phyloP scores from a whole-genome alignment of 495 filamentous ascomycete genomes.

The Tuber calosporum region DNA sequence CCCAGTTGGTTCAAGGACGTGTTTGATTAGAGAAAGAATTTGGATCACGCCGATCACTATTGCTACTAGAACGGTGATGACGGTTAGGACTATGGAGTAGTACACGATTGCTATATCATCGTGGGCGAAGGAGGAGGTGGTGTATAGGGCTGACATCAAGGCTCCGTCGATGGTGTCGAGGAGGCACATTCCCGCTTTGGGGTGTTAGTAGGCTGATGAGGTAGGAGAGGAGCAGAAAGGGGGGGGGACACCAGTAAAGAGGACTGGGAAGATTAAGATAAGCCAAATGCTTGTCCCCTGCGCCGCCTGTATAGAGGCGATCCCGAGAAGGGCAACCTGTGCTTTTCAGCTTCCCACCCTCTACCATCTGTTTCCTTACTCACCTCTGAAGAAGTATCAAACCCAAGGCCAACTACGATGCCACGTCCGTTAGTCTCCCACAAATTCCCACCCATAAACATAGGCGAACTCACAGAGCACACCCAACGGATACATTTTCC shows the following conservation, averaged over 20 bases:
- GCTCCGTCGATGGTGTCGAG: slow-evolving; percentile 86
- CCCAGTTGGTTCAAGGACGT: slow-evolving; percentile 65
- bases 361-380: background rate
- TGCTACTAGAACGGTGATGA: slow-evolving; percentile 79
- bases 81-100: slow-evolving; percentile 85
- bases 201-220: background rate
- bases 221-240: background rate
- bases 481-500: slow-evolving; percentile 96
- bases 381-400: slow-evolving; percentile 84
- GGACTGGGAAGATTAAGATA: slow-evolving; percentile 81
- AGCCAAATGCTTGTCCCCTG: slow-evolving; percentile 87
- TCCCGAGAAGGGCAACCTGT: slow-evolving; percentile 74
- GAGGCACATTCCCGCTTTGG: slow-evolving; percentile 74
- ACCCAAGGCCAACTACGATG: slow-evolving; percentile 66
- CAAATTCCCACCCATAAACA: background rate
- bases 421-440: background rate
- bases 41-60: slow-evolving; percentile 80
- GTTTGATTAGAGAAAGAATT: slow-evolving; percentile 64
- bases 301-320: slow-evolving; percentile 75
- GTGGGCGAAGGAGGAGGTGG: slow-evolving; percentile 61
- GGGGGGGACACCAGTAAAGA: slow-evolving; percentile 67
- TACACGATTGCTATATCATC: slow-evolving; percentile 84
- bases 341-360: background rate
- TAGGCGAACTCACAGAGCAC: slow-evolving; percentile 52
- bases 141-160: slow-evolving; percentile 91